These are phyloP conservation scores for Ophiosphaerella korrae DNA, from an alignment of 2,329 filamentous ascomycete species.

Conservation along the genomic window DNA sequence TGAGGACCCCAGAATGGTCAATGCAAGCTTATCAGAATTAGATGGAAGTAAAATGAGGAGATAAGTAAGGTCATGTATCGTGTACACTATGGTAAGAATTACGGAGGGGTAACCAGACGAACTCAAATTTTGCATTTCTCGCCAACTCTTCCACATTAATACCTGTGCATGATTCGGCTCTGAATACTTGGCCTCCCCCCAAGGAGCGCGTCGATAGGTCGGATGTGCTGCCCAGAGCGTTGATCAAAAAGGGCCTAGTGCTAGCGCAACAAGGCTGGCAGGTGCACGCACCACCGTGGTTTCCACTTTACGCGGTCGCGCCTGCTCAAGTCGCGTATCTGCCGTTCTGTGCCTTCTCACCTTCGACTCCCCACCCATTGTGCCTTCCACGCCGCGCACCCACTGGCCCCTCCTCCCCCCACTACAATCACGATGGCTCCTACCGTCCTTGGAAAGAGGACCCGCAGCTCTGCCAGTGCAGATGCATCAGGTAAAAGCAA, in stretches of 20 bases:
- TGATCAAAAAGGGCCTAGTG: no score
- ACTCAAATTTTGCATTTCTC: no score
- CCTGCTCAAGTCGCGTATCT: conserved; percentile 17
- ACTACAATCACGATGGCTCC: conserved; percentile 33
- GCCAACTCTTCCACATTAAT: no score
- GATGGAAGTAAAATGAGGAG: conserved; percentile 33
- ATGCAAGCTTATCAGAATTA: conserved; percentile 30
- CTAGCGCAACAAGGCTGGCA: conserved; percentile 9
- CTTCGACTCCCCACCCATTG: conserved; percentile 11
- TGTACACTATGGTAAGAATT: background rate
- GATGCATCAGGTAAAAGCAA: conserved; percentile 34
- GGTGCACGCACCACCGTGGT: conserved; percentile 9
- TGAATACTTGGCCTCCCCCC: background rate
- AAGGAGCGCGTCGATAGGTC: no score
- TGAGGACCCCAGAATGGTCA: conserved; percentile 24
- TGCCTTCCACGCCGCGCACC: conserved; percentile 26
- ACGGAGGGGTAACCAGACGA: background rate
- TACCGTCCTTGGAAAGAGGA: conserved; percentile 48
- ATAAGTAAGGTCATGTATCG: background rate
- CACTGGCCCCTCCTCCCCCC: conserved; percentile 24
- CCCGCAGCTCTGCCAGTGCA: conserved; percentile 36
- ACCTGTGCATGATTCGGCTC: background rate
- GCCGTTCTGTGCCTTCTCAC: conserved; percentile 20
- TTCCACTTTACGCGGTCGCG: conserved; percentile 28
- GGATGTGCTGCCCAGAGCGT: no score